Conservation (phyloP, 78 protist genomes). For the Carpediemonas membranifera region DNA sequence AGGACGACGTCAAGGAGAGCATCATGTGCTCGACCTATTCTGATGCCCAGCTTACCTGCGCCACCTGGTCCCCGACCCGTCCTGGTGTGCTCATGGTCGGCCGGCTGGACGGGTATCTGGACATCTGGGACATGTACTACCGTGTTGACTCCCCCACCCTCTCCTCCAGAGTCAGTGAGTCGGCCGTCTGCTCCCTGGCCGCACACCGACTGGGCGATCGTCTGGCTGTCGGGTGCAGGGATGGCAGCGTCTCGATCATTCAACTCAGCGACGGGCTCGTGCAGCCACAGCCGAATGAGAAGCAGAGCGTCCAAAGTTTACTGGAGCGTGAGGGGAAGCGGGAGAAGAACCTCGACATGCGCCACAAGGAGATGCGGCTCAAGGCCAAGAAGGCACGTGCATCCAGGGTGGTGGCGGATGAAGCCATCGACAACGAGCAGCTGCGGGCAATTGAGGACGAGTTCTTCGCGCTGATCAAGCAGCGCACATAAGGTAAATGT, state of each 20-base stretch:
- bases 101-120: conserved; percentile 55
- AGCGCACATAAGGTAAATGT: too few relatives aligned
- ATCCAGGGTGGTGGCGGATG: too few relatives aligned
- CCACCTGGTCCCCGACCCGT: conserved; percentile 53
- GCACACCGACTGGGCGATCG: too few relatives aligned
- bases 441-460: too few relatives aligned
- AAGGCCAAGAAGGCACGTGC: conserved; percentile 11
- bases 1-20: neutral
- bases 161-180: too few relatives aligned
- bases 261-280: too few relatives aligned
- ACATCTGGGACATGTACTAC: conserved; percentile 57
- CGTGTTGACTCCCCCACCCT: conserved; percentile 46
- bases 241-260: too few relatives aligned
- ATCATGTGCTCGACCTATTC: conserved; percentile 41
- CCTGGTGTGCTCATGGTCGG: conserved; percentile 57
- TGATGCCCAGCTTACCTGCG: conserved; percentile 43
- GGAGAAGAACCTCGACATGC: conserved; percentile 49
- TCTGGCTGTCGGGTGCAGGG: too few relatives aligned
- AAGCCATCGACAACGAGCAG: too few relatives aligned
- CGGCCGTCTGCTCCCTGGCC: too few relatives aligned
- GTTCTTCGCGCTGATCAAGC: too few relatives aligned
- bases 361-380: conserved; percentile 30
- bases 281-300: conserved; percentile 44
- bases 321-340: conserved; percentile 28
- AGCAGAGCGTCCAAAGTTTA: conserved; percentile 18